Evolutionary conservation across 2,329 filamentous ascomycete species (phyloP).

Genomic region (Passalora sequoiae): DNA sequence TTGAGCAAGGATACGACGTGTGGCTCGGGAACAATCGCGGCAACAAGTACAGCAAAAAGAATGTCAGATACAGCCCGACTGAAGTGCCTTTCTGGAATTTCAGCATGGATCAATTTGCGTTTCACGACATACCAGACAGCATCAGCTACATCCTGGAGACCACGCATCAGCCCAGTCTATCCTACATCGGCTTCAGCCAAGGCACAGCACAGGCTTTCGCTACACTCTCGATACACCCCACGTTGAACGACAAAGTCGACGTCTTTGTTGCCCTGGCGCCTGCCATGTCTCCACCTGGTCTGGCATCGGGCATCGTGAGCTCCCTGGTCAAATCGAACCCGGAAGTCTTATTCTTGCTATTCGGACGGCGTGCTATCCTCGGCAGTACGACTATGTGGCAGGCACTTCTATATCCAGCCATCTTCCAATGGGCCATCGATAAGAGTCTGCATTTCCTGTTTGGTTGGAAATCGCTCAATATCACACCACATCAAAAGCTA

Average conservation of each 20-base stretch:
- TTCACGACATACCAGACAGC: conserved; percentile 92
- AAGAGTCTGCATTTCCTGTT: conserved; percentile 77
- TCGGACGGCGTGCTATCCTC: conserved; percentile 84
- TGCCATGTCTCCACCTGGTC: conserved; percentile 89
- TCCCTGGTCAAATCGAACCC: conserved; percentile 90
- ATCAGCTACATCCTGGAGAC: conserved; percentile 86
- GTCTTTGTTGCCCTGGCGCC: conserved; percentile 94
- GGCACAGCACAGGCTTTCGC: conserved; percentile 96
- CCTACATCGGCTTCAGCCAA: conserved; percentile 96
- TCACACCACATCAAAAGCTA: conserved; percentile 79
- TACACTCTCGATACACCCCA: conserved; percentile 83
- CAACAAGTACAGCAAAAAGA: conserved; percentile 99
- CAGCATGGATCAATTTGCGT: conserved; percentile 96
- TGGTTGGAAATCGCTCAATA: conserved; percentile 82
- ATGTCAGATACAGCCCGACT: conserved; percentile 66
- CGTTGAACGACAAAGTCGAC: conserved; percentile 86
- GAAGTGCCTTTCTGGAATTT: conserved; percentile 89
- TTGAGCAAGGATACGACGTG: conserved; percentile 89
- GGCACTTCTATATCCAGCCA: conserved; percentile 85
- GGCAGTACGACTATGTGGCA: conserved; percentile 97
- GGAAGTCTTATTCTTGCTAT: conserved; percentile 84
- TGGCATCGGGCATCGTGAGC: conserved; percentile 86
- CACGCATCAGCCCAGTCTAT: conserved; percentile 76
- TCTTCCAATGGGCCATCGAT: conserved; percentile 86
- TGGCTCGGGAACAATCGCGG: conserved; percentile 98